Evolutionary conservation across 306 rosid genomes (phyloP).

Genomic region (Acacia confusa): DNA sequence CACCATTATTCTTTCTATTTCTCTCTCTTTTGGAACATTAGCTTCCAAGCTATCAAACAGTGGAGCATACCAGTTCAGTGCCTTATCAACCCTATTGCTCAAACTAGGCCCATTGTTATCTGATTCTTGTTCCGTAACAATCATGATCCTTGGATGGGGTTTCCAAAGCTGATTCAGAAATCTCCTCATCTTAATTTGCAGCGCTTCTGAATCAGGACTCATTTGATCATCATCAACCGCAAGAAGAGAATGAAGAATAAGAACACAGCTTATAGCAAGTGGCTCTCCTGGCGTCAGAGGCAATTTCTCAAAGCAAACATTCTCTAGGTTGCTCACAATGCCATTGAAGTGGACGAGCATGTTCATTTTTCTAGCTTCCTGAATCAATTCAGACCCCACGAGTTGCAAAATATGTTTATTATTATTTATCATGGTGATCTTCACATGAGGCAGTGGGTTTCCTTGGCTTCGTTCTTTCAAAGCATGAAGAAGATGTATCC

Average conservation of each 20-base stretch:
- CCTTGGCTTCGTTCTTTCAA: conserved; percentile 39
- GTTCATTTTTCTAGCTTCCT: conserved; percentile 54
- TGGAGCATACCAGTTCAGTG: conserved; percentile 55
- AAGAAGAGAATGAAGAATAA: conserved; percentile 64
- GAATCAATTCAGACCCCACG: conserved; percentile 36
- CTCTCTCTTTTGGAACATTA: conserved; percentile 36
- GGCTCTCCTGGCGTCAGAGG: conserved; percentile 68
- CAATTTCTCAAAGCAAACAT: conserved; percentile 52
- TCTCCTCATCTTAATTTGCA: conserved; percentile 46
- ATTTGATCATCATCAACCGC: conserved; percentile 46
- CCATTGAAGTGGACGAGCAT: conserved; percentile 53
- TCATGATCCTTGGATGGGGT: conserved; percentile 58
- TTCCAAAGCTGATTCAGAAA: conserved; percentile 51
- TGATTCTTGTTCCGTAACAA: conserved; percentile 71
- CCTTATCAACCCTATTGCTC: conserved; percentile 51
- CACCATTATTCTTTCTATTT: conserved; percentile 41
- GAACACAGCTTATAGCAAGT: conserved; percentile 63
- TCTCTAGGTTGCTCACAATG: conserved; percentile 51
- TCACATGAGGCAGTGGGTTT: conserved; percentile 44
- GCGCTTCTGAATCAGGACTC: conserved; percentile 38
- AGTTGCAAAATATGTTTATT: conserved; percentile 57
- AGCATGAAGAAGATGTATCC: conserved; percentile 51
- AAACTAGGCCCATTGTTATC: conserved; percentile 48
- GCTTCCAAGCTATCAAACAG: conserved; percentile 69
- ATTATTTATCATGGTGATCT: conserved; percentile 59